Evolutionary conservation across 805 yeast genomes (phyloP).

Genomic region (Helenozyma rhizophorensis): DNA sequence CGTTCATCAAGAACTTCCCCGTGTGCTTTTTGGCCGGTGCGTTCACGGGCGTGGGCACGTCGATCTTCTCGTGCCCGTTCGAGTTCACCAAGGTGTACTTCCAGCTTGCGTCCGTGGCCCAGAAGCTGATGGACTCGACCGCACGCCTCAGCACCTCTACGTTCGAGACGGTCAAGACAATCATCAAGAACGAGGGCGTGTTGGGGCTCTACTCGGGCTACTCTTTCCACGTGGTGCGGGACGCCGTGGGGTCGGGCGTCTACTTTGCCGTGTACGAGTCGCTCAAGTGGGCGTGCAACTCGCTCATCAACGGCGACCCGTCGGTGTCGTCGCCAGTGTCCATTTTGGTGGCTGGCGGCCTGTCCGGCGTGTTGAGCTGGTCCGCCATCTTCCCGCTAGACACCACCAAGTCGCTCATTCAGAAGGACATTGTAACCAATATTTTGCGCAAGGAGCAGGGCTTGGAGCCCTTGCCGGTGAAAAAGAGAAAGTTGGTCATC

Average conservation of each 20-base stretch:
- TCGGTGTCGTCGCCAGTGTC: constrained; percentile 24
- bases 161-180: constrained; percentile 43
- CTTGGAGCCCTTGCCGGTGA: constrained; percentile 35
- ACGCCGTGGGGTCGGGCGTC: constrained; percentile 64
- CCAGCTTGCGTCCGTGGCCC: constrained; percentile 57
- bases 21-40: constrained; percentile 55
- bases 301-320: constrained; percentile 14
- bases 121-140: constrained; percentile 9
- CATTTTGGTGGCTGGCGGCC: constrained; percentile 62
- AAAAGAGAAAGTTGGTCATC: constrained; percentile 28
- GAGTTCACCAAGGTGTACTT: constrained; percentile 80
- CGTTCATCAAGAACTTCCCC: constrained; percentile 33
- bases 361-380: constrained; percentile 77
- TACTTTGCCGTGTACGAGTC: constrained; percentile 77
- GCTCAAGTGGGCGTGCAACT: constrained; percentile 48
- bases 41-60: constrained; percentile 60
- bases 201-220: constrained; percentile 70
- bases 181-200: constrained; percentile 56
- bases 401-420: constrained; percentile 71
- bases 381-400: constrained; percentile 67
- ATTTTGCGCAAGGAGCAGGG: constrained; percentile 53
- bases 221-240: constrained; percentile 63
- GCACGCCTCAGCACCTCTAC: constrained; percentile 21
- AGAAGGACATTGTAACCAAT: constrained; percentile 67
- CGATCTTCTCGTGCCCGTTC: constrained; percentile 74